Evolutionary conservation across 1,284 basidiomycete species (phyloP).

Genomic region (Papiliotrema fonsecae): DNA sequence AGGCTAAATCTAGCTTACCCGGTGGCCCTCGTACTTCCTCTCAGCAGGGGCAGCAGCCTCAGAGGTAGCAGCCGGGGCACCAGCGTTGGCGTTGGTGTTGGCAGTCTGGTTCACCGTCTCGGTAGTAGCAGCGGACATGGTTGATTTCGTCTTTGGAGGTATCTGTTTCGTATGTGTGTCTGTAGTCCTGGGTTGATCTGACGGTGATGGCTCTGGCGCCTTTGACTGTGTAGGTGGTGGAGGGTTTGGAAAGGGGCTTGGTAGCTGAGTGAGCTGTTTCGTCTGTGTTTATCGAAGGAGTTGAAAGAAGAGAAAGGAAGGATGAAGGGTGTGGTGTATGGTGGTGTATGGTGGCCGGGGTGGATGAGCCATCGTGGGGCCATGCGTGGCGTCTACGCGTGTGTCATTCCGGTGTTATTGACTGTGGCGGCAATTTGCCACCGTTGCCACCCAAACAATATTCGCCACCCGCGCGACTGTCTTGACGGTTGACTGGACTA

Average conservation of each 20-base stretch:
- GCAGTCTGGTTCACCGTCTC: constrained; percentile 6
- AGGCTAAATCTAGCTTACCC: constrained; percentile 14
- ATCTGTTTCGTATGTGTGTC: constrained; percentile 1
- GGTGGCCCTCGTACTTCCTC: constrained; percentile 17
- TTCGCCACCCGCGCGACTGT: not conserved
- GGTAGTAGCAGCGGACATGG: constrained; percentile 15
- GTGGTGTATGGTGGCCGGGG: not conserved
- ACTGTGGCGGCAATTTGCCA: too few species aligned
- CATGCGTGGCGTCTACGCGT: too few species aligned
- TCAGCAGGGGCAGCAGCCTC: not conserved
- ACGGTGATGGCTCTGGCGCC: constrained; percentile 1
- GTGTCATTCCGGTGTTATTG: too few species aligned
- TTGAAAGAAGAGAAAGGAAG: constrained; percentile 7
- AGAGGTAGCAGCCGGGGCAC: not conserved
- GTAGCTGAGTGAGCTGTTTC: constrained; percentile 12
- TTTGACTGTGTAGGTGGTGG: constrained; percentile 3
- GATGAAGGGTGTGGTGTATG: not conserved
- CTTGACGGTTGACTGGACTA: not conserved
- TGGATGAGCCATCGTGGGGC: too few species aligned
- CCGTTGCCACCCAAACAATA: not conserved
- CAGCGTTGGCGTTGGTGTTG: not conserved
- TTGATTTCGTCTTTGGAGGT: constrained; percentile 1
- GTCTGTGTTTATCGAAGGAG: constrained; percentile 5
- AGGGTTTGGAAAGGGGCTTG: not conserved
- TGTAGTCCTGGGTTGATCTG: not conserved